Conservation (phyloP, 192 early-diverging fungal genomes). For the Cetraspora pellucida region DNA sequence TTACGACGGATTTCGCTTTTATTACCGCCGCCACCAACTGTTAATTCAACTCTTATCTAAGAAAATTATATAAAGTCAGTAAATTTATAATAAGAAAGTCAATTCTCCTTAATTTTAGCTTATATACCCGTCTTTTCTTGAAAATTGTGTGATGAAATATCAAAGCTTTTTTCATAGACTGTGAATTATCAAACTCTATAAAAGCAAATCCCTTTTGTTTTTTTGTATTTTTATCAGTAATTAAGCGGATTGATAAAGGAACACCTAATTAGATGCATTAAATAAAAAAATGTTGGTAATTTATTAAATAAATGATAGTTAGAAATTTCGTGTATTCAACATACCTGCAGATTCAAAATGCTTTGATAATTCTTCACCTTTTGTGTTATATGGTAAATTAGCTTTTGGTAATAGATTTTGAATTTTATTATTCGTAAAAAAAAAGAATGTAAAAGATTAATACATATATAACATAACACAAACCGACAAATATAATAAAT, state of each 20-base stretch:
- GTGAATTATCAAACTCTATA: conserved; percentile 61
- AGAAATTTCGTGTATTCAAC: not conserved
- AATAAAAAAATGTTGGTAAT: not conserved
- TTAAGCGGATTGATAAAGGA: conserved; percentile 62
- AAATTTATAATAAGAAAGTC: not conserved
- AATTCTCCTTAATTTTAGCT: not conserved
- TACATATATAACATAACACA: conserved; percentile 11
- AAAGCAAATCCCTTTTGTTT: conserved; percentile 78
- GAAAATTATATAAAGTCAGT: not conserved
- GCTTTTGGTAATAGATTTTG: conserved; percentile 35
- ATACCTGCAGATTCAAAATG: conserved; percentile 61
- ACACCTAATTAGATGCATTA: conserved; percentile 29
- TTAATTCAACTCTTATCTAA: conserved; percentile 72
- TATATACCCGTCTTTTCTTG: conserved; percentile 6
- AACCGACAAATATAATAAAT: conserved; percentile 64
- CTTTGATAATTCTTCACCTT: conserved; percentile 60
- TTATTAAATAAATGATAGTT: too few relatives aligned
- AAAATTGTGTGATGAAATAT: not conserved
- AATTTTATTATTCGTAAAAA: not conserved
- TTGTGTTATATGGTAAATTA: conserved; percentile 67
- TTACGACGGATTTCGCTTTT: conserved; percentile 52
- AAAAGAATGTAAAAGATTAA: not conserved
- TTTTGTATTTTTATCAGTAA: conserved; percentile 69
- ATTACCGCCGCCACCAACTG: conserved; percentile 73
- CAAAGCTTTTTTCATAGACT: conserved; percentile 51